phyloP scores from a whole-genome alignment of 1,139 yeast genomes.

The Nakaseomyces delphensis region DNA sequence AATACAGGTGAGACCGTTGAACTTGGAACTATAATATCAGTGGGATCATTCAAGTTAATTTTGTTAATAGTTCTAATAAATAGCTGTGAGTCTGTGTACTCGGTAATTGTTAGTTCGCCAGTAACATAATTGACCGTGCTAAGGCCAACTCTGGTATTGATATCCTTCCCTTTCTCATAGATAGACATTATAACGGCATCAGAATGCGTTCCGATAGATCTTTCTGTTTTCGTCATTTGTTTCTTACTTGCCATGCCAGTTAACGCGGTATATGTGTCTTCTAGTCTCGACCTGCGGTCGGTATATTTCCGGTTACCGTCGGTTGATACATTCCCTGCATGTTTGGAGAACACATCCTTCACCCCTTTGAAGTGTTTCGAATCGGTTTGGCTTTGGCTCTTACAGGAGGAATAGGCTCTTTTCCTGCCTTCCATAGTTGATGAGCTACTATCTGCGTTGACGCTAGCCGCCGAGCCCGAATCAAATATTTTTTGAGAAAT shows the following conservation, averaged over 20 bases:
- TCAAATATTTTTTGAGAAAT: slow-evolving; percentile 8
- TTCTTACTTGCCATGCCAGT: slow-evolving; percentile 21
- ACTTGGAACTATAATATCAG: slow-evolving; percentile 34
- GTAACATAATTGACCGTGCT: slow-evolving; percentile 34
- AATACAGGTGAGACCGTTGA: slow-evolving; percentile 24
- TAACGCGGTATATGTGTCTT: slow-evolving; percentile 3
- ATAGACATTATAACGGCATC: slow-evolving; percentile 30
- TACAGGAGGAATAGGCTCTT: too few relatives aligned
- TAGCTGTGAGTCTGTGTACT: slow-evolving; percentile 38
- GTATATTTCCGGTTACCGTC: not conserved
- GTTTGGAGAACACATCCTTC: too few relatives aligned
- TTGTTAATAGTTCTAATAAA: slow-evolving; percentile 40
- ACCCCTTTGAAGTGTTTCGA: too few relatives aligned
- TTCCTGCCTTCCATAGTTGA: not conserved
- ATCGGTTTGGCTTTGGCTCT: too few relatives aligned
- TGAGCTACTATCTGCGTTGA: not conserved
- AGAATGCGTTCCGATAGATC: slow-evolving; percentile 4
- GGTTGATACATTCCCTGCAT: too few relatives aligned
- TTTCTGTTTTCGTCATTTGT: not conserved
- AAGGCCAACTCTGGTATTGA: slow-evolving; percentile 33
- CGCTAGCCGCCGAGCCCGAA: slow-evolving; percentile 3
- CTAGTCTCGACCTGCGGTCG: slow-evolving; percentile 3
- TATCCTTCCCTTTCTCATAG: slow-evolving; percentile 30
- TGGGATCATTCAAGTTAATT: slow-evolving; percentile 34
- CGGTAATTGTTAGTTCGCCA: slow-evolving; percentile 33